A percentile compares a stretch with the other conserved stretches of the same genome.
These are phyloP conservation scores for Oryza officinalis DNA, from an alignment of 176 grass and related monocot genomes.

Conservation along the genomic window DNA sequence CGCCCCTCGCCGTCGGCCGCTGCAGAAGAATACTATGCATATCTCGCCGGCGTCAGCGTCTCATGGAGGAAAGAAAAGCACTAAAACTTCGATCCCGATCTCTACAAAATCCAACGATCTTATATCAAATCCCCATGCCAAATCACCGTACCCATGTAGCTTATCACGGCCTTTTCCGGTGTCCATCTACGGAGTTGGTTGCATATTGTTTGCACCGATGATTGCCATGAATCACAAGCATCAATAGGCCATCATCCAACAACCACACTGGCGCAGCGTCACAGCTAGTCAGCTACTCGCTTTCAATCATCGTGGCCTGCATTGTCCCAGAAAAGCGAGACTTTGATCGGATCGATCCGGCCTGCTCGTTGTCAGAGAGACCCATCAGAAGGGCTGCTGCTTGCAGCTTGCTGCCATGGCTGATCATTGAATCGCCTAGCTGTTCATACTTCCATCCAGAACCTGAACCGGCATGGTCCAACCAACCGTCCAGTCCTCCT, in stretches of 20 bases:
- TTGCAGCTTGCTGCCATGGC: not conserved
- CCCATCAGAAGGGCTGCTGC: not conserved
- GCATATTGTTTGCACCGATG: not conserved
- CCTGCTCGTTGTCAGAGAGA: not conserved
- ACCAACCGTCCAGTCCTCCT: not conserved
- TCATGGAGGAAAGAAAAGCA: not conserved
- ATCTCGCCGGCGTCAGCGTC: not conserved
- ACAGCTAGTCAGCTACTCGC: not conserved
- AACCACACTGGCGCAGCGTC: not conserved
- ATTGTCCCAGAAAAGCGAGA: not conserved
- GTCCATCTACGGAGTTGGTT: not conserved
- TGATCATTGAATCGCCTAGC: slow-evolving; percentile 2
- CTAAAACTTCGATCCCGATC: not conserved
- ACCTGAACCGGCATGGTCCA: slow-evolving; percentile 13
- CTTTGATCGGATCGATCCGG: not conserved
- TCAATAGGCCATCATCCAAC: not conserved
- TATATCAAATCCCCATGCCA: not conserved
- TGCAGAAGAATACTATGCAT: too few relatives aligned
- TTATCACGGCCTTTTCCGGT: too few relatives aligned
- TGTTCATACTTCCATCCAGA: not conserved
- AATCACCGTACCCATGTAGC: not conserved
- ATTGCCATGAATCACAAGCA: not conserved
- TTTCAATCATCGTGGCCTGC: not conserved
- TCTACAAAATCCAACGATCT: not conserved
- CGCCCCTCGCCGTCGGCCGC: too few relatives aligned